phyloP scores from a whole-genome alignment of 139 green algal species.

The Protoeuglena noctilucae region DNA sequence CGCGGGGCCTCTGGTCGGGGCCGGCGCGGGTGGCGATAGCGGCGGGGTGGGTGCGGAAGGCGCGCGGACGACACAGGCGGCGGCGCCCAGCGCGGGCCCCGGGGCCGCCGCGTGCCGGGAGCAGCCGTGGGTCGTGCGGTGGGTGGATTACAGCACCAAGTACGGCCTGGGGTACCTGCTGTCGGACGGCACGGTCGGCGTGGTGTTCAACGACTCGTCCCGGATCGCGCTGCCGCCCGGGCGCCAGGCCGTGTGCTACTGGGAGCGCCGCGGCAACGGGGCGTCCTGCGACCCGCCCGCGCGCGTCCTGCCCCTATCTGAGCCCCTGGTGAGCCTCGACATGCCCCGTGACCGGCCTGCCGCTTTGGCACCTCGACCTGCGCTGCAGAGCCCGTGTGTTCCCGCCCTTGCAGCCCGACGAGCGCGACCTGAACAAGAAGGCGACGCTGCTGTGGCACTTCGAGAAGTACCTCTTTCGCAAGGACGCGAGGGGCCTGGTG shows the following conservation, averaged over 20 bases:
- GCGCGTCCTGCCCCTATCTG: no score
- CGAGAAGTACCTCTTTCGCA: slow-evolving; percentile 1
- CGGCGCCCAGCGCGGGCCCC: no score
- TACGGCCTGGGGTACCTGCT: slow-evolving; percentile 16
- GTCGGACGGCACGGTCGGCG: slow-evolving; percentile 10
- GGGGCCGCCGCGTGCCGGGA: no score
- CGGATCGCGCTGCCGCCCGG: not conserved
- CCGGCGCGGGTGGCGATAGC: no score
- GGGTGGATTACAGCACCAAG: slow-evolving; percentile 14
- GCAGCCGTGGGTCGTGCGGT: slow-evolving; percentile 3
- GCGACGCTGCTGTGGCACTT: slow-evolving; percentile 8
- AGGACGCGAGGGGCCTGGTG: not conserved
- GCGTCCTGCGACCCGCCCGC: no score
- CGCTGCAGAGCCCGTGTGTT: no score
- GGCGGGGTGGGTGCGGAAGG: no score
- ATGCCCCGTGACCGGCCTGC: not conserved
- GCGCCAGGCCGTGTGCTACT: slow-evolving; percentile 6
- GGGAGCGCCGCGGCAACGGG: no score
- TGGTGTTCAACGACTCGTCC: slow-evolving; percentile 20
- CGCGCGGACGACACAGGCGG: no score
- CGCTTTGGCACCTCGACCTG: no score
- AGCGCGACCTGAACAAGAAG: slow-evolving; percentile 4
- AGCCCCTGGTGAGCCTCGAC: not conserved
- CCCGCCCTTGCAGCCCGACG: no score
- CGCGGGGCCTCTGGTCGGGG: no score